A percentile compares a stretch with the other conserved stretches of the same genome.
Conservation (phyloP, 495 filamentous ascomycete species). For the Trichocladium uniseriatum region DNA sequence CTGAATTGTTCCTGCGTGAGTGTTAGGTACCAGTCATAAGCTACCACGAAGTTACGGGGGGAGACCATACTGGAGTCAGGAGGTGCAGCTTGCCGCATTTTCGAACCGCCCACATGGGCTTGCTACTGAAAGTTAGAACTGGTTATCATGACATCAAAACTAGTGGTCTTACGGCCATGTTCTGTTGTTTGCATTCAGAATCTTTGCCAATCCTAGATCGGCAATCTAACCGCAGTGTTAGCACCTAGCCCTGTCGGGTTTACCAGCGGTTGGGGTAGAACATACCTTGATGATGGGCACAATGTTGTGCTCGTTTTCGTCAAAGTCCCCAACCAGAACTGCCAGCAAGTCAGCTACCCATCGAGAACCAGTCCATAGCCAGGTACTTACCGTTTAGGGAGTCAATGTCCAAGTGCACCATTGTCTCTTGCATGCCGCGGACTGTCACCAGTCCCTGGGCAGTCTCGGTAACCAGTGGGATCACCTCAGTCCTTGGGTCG, state of each 20-base stretch:
- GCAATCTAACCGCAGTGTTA: not conserved
- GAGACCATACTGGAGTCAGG: not conserved
- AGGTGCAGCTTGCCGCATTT: not conserved
- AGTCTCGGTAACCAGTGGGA: constrained; percentile 1
- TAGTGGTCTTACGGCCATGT: too few relatives aligned
- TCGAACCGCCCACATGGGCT: not conserved
- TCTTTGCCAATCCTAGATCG: constrained; percentile 4
- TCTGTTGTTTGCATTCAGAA: not conserved
- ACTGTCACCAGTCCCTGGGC: not conserved
- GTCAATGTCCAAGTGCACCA: constrained; percentile 12
- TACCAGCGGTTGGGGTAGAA: not conserved
- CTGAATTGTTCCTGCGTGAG: constrained; percentile 6
- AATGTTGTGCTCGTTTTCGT: not conserved
- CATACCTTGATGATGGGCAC: not conserved
- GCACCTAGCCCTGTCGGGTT: too few relatives aligned
- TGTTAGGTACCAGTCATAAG: not conserved
- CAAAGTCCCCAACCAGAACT: constrained; percentile 6
- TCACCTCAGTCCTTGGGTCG: not conserved
- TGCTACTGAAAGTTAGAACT: not conserved
- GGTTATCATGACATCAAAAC: not conserved
- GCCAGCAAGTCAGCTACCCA: not conserved
- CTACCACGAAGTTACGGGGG: not conserved
- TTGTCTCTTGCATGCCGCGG: not conserved
- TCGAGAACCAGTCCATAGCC: not conserved
- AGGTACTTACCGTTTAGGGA: not conserved